Conservation (phyloP, 164 flowering plant species). For the Macadamia integrifolia region DNA sequence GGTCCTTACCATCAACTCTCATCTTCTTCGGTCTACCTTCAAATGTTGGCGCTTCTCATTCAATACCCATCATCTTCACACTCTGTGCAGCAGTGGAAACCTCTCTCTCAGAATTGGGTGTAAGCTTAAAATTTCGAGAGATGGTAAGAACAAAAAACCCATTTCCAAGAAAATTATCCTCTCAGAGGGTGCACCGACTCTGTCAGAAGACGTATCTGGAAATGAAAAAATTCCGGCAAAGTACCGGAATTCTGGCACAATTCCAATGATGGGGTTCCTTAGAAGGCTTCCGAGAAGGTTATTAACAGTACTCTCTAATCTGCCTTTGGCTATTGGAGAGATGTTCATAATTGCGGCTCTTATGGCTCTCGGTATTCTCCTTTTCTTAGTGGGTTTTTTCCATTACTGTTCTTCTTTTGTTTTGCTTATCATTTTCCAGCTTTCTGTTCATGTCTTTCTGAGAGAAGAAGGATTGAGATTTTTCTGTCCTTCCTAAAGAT, state of each 20-base stretch:
- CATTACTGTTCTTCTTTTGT: neutral
- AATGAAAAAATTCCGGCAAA: conserved; percentile 18
- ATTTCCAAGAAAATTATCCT: conserved; percentile 44
- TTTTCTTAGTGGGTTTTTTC: neutral
- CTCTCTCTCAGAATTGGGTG: conserved; percentile 21
- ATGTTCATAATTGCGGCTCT: conserved; percentile 77
- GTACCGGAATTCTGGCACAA: neutral
- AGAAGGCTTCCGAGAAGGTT: conserved; percentile 52
- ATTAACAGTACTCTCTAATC: conserved; percentile 58
- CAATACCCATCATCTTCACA: conserved; percentile 10
- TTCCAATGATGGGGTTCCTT: conserved; percentile 19
- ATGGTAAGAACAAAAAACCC: conserved; percentile 13
- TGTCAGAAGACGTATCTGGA: conserved; percentile 28
- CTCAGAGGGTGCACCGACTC: conserved; percentile 42
- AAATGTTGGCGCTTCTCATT: neutral
- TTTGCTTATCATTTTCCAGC: neutral
- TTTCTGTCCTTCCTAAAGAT: too few relatives aligned
- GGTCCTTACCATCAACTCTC: conserved; percentile 14
- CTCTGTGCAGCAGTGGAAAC: conserved; percentile 5
- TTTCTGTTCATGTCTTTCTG: neutral
- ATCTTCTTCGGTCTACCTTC: conserved; percentile 15
- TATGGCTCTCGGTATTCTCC: conserved; percentile 73
- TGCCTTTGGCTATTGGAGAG: conserved; percentile 86
- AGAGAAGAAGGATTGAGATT: too few relatives aligned
- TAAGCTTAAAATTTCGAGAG: conserved; percentile 35